Conservation (phyloP, 108 stramenopile genomes). For the Cyclotella distinguenda region DNA sequence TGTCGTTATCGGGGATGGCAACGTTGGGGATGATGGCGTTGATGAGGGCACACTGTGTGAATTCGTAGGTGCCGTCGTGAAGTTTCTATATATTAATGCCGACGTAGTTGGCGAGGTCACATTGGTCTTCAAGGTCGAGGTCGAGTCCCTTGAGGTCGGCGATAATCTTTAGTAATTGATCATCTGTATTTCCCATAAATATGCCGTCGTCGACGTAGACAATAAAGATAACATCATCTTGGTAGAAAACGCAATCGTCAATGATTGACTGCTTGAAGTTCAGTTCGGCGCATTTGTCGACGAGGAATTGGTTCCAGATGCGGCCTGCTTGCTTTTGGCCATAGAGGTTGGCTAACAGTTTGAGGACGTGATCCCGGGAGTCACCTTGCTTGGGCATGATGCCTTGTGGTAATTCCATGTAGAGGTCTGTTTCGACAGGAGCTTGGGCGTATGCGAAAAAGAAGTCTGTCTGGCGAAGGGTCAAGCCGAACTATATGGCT, state of each 20-base stretch:
- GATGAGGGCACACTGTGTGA: conserved; percentile 54
- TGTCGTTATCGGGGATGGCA: neutral
- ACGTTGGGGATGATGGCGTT: conserved; percentile 31
- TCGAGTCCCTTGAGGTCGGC: conserved; percentile 23
- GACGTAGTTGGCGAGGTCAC: conserved; percentile 40
- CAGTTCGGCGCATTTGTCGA: conserved; percentile 15
- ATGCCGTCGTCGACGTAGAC: conserved; percentile 39
- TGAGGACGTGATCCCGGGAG: conserved; percentile 38
- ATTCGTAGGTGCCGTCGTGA: conserved; percentile 29
- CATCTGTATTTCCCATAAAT: conserved; percentile 22
- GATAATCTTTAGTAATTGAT: conserved; percentile 15
- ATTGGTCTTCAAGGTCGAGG: conserved; percentile 31
- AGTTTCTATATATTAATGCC: conserved; percentile 33
- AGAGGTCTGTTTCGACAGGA: conserved; percentile 31
- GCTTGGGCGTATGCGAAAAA: conserved; percentile 55
- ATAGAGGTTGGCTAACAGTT: conserved; percentile 14
- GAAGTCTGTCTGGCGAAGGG: conserved; percentile 42
- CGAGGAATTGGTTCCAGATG: conserved; percentile 43
- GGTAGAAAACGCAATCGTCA: conserved; percentile 54
- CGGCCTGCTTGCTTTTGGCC: conserved; percentile 44
- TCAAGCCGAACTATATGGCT: neutral
- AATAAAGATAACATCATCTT: conserved; percentile 33
- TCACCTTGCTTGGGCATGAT: conserved; percentile 23
- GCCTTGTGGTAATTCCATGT: conserved; percentile 53
- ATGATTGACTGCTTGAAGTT: conserved; percentile 43